Conservation (phyloP, 345 rosid species). For the Acer yangbiense region DNA sequence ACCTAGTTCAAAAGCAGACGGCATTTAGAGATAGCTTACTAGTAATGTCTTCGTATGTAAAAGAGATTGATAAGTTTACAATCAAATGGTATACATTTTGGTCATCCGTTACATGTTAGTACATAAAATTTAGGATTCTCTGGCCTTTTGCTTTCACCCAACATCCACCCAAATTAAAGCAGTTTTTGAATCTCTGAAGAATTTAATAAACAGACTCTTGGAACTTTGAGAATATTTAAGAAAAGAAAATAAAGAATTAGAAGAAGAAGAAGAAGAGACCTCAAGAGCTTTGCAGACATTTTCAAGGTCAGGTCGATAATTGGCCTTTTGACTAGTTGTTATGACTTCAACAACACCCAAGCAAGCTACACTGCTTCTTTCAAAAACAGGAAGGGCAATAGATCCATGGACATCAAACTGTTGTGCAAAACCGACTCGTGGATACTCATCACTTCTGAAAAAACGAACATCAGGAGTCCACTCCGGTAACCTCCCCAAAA, state of each 20-base stretch:
- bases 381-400: constrained; percentile 88
- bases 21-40: background rate
- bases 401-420: constrained; percentile 74
- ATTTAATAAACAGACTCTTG: constrained; percentile 27
- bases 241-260: background rate
- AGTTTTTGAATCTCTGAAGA: background rate
- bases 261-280: constrained; percentile 57
- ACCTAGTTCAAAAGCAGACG: constrained; percentile 6
- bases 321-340: constrained; percentile 66
- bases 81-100: background rate
- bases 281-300: constrained; percentile 89
- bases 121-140: background rate
- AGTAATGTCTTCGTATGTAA: constrained; percentile 10
- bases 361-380: constrained; percentile 68
- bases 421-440: constrained; percentile 60
- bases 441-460: constrained; percentile 74
- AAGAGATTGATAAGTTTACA: background rate
- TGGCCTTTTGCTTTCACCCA: background rate
- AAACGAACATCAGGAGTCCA: constrained; percentile 97
- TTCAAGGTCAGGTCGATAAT: constrained; percentile 71
- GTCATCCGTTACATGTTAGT: background rate
- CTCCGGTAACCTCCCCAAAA: constrained; percentile 75
- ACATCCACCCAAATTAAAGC: constrained; percentile 3
- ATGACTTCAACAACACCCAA: constrained; percentile 91
- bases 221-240: background rate